A percentile compares a stretch with the other conserved stretches of the same genome.
Conservation (phyloP, 805 yeast genomes). For the Torulaspora maleeae region DNA sequence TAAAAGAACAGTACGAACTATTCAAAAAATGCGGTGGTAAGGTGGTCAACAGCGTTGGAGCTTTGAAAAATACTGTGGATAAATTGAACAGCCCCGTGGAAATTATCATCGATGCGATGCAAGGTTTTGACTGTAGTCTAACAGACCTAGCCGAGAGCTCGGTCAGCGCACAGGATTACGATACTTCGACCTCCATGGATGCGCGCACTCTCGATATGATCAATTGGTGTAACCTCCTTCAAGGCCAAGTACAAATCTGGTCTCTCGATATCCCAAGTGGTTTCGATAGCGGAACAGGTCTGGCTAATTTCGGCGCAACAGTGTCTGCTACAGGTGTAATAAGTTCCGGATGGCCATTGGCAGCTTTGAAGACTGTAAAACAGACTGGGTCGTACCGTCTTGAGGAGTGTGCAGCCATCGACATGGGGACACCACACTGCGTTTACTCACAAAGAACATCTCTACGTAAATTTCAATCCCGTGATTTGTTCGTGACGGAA, state of each 20-base stretch:
- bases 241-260: slow-evolving; percentile 22
- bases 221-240: slow-evolving; percentile 56
- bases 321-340: slow-evolving; percentile 54
- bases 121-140: slow-evolving; percentile 71
- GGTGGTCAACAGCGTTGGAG: slow-evolving; percentile 39
- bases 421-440: slow-evolving; percentile 65
- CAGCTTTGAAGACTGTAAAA: slow-evolving; percentile 42
- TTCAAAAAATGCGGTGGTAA: slow-evolving; percentile 69
- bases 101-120: slow-evolving; percentile 75
- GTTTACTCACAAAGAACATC: slow-evolving; percentile 40
- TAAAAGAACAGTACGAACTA: slow-evolving; percentile 48
- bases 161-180: slow-evolving; percentile 31
- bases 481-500: slow-evolving; percentile 28
- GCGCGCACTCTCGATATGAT: slow-evolving; percentile 41
- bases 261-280: slow-evolving; percentile 83
- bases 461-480: slow-evolving; percentile 45
- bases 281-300: slow-evolving; percentile 75
- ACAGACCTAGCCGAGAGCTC: slow-evolving; percentile 40
- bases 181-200: slow-evolving; percentile 20
- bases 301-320: slow-evolving; percentile 32
- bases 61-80: slow-evolving; percentile 37
- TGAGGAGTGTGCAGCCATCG: slow-evolving; percentile 53
- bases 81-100: slow-evolving; percentile 71
- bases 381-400: slow-evolving; percentile 8
- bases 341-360: slow-evolving; percentile 69